Base-by-base conservation (phyloP, 2,329 filamentous ascomycete genomes). In the Amesomyces nigricolor region DNA sequence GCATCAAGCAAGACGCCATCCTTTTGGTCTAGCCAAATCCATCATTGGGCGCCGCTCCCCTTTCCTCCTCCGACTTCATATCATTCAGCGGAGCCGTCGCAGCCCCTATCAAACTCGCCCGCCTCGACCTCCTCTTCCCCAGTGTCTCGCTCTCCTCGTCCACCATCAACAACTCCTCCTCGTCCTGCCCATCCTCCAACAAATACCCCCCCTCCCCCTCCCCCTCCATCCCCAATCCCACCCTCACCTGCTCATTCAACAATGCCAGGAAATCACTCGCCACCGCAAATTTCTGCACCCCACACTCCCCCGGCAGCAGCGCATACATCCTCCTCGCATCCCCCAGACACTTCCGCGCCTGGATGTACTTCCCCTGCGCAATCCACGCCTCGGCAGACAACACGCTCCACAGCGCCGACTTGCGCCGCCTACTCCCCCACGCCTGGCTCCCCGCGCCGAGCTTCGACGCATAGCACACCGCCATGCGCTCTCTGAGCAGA, bases 341-440 rank as follows among this genome's bases (percentile, higher is more conserved):
- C 47, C 88, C 83, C 1, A 97, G 78, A 61, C 88, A 89, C 56
- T 82, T 79, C 62, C 89, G 88, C 0, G 91, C 88, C 66, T 95
- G 88, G 13, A 87, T 81, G 51, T 84, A 83, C 66, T 92, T 91
- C 35, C 81, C 83, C 59, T 91, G 81, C 49, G 80, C 80, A 53
- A 92, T 76, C 94, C 94, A 99, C 1, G 85, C 80, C 64, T 96
- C 88, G 0, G 91, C 86, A 1, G 89, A 87, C 39, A 96, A 78
- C 19, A 94, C 79, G 62, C 86, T 87, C 91, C 91, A 99, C 61
- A 95, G 81, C 0, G 89, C 94, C 2, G 91, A 88, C 74, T 96
- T 99, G 47, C 94, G 80, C 57, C 79, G 80, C 58, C 92, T 80
- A 8, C 80, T 78, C 14, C 91, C 91, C 77, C 85, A 88, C 38